These are phyloP conservation scores for Lactarius sanguifluus DNA, from an alignment of 768 basidiomycete species.

Conservation along the genomic window DNA sequence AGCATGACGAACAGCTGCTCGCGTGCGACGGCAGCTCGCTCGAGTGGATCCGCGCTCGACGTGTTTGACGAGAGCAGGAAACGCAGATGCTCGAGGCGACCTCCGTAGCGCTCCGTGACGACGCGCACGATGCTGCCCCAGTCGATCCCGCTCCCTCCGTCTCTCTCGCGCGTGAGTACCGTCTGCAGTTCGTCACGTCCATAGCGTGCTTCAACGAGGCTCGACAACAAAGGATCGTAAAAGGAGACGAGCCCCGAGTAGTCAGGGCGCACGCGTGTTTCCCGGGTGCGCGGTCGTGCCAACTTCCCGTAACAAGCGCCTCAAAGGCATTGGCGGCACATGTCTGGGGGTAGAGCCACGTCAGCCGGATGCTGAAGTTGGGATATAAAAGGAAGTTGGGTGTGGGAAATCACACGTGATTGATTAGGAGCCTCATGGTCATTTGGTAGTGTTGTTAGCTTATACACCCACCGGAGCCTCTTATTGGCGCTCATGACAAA, in stretches of 20 bases:
- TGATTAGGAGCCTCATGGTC: too few relatives aligned
- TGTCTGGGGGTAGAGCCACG: too few relatives aligned
- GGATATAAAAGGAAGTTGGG: too few relatives aligned
- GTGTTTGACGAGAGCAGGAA: conserved; percentile 26
- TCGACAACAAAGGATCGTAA: conserved; percentile 43
- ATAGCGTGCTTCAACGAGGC: conserved; percentile 37
- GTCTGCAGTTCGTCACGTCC: conserved; percentile 32
- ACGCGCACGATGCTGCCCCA: conserved; percentile 44
- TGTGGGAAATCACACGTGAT: too few relatives aligned
- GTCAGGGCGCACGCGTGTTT: conserved; percentile 46
- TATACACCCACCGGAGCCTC: too few relatives aligned
- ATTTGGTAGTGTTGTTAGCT: too few relatives aligned
- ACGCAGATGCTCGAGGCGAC: conserved; percentile 43
- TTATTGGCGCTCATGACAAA: too few relatives aligned
- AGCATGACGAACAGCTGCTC: conserved; percentile 29
- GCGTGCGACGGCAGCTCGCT: conserved; percentile 17
- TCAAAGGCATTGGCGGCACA: too few relatives aligned
- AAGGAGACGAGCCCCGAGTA: conserved; percentile 44
- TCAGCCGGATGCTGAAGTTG: too few relatives aligned
- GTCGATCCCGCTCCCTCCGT: conserved; percentile 39
- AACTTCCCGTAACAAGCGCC: conserved; percentile 23
- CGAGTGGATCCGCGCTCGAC: conserved; percentile 5
- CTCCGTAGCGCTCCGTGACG: conserved; percentile 44
- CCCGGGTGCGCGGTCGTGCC: conserved; percentile 46
- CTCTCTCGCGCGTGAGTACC: conserved; percentile 29